Percentiles rank a stretch among this genome's conserved stretches.
Evolutionary conservation across 768 basidiomycete genomes (phyloP).

Genomic region (Naganishia vaughanmartiniae): DNA sequence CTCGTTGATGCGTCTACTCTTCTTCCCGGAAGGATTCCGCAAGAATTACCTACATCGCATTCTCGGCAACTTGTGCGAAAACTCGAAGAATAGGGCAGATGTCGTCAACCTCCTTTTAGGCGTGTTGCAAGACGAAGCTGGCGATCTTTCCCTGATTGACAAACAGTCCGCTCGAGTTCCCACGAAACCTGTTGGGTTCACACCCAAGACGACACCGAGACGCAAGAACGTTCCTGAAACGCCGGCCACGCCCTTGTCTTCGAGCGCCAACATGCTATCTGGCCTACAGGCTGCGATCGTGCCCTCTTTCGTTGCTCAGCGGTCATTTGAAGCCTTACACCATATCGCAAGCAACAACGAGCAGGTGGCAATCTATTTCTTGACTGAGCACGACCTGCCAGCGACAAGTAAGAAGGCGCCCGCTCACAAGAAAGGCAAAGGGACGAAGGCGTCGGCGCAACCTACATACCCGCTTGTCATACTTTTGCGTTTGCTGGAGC

Average conservation of each 20-base stretch:
- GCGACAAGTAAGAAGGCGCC: slow-evolving; percentile 54
- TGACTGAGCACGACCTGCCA: slow-evolving; percentile 89
- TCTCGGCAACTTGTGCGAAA: slow-evolving; percentile 92
- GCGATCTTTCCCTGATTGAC: slow-evolving; percentile 86
- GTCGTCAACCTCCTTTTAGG: slow-evolving; percentile 90
- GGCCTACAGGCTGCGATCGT: slow-evolving; percentile 66
- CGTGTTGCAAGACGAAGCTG: slow-evolving; percentile 90
- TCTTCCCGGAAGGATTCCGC: slow-evolving; percentile 89
- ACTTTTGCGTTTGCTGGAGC: slow-evolving; percentile 80
- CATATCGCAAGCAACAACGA: slow-evolving; percentile 85
- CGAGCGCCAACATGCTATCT: slow-evolving; percentile 55
- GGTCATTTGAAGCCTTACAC: slow-evolving; percentile 84
- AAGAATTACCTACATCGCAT: slow-evolving; percentile 83
- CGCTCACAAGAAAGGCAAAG: slow-evolving; percentile 76
- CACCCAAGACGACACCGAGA: slow-evolving; percentile 69
- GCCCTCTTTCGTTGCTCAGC: slow-evolving; percentile 88
- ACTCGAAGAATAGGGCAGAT: slow-evolving; percentile 82
- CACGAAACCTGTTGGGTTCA: slow-evolving; percentile 75
- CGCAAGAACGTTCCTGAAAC: slow-evolving; percentile 47
- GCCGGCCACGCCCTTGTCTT: slow-evolving; percentile 30
- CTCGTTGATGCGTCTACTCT: slow-evolving; percentile 82
- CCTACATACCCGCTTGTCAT: slow-evolving; percentile 89
- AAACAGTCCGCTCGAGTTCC: slow-evolving; percentile 65
- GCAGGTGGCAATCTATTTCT: slow-evolving; percentile 82
- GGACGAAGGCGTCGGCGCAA: slow-evolving; percentile 78